Base-by-base conservation (phyloP, 495 filamentous ascomycete genomes). In the Glonium stellatum region DNA sequence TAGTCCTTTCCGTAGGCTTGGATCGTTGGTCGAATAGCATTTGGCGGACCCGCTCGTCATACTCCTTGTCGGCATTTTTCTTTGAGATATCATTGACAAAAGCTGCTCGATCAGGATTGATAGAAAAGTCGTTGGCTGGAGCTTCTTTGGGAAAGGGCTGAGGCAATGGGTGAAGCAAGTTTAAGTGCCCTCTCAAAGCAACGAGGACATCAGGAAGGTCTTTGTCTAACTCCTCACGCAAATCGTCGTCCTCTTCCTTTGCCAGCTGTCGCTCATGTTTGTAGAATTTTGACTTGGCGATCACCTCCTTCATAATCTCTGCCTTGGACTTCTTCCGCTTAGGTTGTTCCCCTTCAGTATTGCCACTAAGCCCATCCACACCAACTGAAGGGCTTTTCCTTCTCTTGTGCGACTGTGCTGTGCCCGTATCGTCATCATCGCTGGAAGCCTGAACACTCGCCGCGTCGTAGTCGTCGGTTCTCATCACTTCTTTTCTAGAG, bases 231-330 rank as follows among this genome's bases (percentile, higher is more conserved):
- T 87, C 84, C 50, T 92, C 87, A 59, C 88, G 80, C n/a, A 96
- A 75, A 66, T 95, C 91, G 25, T 92, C 90, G 67, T 98, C 92
- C 48, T 96, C 90, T 60, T 97, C 93, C 71, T 97, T 98, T 8
- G 82, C 81, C 56, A 89, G 83, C 75, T 97, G 95, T 21, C 93
- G 85, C 73, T 97, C 90, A 59, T 89, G 87, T 74, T 95, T 97
- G 78, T 96, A 79, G 27, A 88, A 79, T 70, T 97, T 99, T 1
- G 95, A 97, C 73, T 97, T 99, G 39, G 91, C 87, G 60, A 97
- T 97, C 60, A 97, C 84, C 72, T 98, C 95, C 65, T 92, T 87
- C 87, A 97, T 96, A 35, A 97, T 88, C 69, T 99, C 93, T 49
- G 90, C 83, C 71, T 92, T 97, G 19, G 84, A 87, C 75, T 96